A percentile compares a stretch with the other conserved stretches of the same genome.
phyloP scores from a whole-genome alignment of 805 yeast species.

The Pichia rugopelliculosa region DNA sequence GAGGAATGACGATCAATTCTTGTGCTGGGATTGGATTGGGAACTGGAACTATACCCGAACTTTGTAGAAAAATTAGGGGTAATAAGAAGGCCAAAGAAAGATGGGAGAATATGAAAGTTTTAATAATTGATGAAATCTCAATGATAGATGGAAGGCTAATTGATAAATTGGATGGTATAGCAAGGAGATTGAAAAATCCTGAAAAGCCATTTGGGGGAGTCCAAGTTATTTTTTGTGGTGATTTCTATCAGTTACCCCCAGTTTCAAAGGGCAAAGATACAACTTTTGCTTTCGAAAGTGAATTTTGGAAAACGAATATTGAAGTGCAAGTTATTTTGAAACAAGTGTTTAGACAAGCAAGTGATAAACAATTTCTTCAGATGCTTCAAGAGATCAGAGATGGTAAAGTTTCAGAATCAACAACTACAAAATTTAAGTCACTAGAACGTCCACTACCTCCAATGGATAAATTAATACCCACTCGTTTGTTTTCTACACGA shows the following conservation, averaged over 20 bases:
- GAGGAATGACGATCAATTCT: constrained; percentile 71
- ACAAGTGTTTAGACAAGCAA: constrained; percentile 70
- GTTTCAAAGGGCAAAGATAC: constrained; percentile 35
- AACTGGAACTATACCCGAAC: constrained; percentile 37
- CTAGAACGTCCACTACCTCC: constrained; percentile 45
- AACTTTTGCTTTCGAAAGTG: constrained; percentile 58
- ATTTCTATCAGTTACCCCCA: constrained; percentile 78
- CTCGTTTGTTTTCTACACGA: constrained; percentile 69
- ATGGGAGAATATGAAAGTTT: constrained; percentile 52
- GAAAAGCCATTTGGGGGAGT: constrained; percentile 69
- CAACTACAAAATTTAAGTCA: constrained; percentile 41
- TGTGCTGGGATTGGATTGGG: constrained; percentile 77
- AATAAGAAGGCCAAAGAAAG: constrained; percentile 41
- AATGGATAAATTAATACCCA: constrained; percentile 58
- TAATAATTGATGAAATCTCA: constrained; percentile 71
- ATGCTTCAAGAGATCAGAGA: constrained; percentile 72
- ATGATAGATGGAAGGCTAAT: constrained; percentile 70
- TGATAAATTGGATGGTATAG: constrained; percentile 57
- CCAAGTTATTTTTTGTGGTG: constrained; percentile 71
- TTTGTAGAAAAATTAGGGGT: constrained; percentile 47
- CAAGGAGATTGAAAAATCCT: constrained; percentile 40
- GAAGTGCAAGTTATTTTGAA: constrained; percentile 49
- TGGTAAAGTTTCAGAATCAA: constrained; percentile 46
- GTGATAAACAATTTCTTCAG: constrained; percentile 58
- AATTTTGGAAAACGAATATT: constrained; percentile 54